Evolutionary conservation across 306 rosid species (phyloP).

Genomic region (Macrotyloma uniflorum): DNA sequence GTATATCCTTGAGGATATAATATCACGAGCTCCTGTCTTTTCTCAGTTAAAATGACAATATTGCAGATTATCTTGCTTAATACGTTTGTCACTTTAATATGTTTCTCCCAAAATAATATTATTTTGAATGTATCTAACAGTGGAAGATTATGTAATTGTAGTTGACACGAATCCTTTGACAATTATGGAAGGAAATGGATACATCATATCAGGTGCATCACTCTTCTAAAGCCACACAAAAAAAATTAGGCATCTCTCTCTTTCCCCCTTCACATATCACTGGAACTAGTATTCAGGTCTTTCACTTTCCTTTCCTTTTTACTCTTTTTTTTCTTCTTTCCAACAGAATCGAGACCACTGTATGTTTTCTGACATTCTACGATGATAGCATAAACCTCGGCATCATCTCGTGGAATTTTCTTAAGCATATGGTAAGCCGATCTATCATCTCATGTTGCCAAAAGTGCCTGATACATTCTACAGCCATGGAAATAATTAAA

Average conservation of each 20-base stretch:
- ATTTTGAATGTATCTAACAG: background rate
- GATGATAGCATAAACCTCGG: conserved; percentile 58
- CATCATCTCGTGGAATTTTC: conserved; percentile 66
- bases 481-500: conserved; percentile 30
- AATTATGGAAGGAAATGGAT: conserved; percentile 15
- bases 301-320: background rate
- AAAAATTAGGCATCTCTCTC: background rate
- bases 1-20: conserved; percentile 15
- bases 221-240: background rate
- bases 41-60: conserved; percentile 12
- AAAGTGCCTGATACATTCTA: conserved; percentile 87
- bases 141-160: background rate
- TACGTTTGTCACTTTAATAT: conserved; percentile 7
- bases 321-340: background rate
- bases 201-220: background rate
- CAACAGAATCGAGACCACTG: background rate
- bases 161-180: background rate
- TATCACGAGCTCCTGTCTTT: conserved; percentile 12
- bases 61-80: conserved; percentile 28
- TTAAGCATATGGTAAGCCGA: conserved; percentile 52
- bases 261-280: background rate
- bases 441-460: conserved; percentile 65
- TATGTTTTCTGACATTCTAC: conserved; percentile 49
- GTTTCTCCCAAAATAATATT: background rate
- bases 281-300: conserved; percentile 24